Evolutionary conservation across 805 yeast genomes (phyloP), one percentile per base, ranked within the genome.

Genomic region (Saccharomycopsis fermentans): DNA sequence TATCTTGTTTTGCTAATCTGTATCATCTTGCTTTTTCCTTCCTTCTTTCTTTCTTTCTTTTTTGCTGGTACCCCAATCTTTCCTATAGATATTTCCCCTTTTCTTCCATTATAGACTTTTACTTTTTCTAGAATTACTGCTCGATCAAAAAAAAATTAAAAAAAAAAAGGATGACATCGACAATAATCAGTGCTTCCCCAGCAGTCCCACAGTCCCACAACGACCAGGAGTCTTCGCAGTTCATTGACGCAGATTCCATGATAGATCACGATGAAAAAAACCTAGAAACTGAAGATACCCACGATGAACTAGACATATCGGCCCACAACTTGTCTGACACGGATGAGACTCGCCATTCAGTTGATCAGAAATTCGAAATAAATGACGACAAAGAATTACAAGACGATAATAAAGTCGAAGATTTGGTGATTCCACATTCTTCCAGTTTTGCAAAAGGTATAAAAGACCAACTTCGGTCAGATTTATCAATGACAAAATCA

Each of bases 371-470:
- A 19, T 11, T 43, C 16, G 50, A 17, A 2, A 21, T 9, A 39
- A 21, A 39, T 24, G 50, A 16, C 9, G 50, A 43, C 9, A 26
- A 43, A 19, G 29, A 43, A 21, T 11, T 9, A 3, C n/a, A 21
- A 43, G 29, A 43, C 14, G 26, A 21, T 43, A 47, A 40, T 37
- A 32, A 32, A 11, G 35, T 32, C 35, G 55, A 53, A 6, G 24
- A 54, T 17, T 43, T 54, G 26, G 50, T 37, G 6, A 54, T 54
- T 24, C 50, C 40, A 16, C 40, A 43, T 19, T 39, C 50, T 16
- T 39, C 40, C 5, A 36, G 50, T 8, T 54, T 54, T 54, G 56
- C 56, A 8, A 54, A 54, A 40, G 56, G 56, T 17, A 54, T 54
- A 39, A 54, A 24, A 32, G 50, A 43, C 14, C 50, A 43, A 12